These are phyloP conservation scores for Fusarium sp. DNA, from an alignment of 2,329 filamentous ascomycete genomes.

Conservation along the genomic window DNA sequence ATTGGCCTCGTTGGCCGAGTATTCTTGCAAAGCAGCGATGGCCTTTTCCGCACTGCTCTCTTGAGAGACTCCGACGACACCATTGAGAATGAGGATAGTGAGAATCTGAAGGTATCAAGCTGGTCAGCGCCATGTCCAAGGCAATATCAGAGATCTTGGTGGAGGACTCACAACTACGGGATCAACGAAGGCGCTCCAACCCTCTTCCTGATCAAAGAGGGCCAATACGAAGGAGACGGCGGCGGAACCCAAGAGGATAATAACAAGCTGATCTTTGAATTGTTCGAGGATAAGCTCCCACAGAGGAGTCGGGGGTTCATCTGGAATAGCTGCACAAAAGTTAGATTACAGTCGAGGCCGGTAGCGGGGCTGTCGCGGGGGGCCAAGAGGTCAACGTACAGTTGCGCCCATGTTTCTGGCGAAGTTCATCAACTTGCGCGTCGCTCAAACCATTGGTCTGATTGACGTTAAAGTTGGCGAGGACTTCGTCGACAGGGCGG, in stretches of 20 bases:
- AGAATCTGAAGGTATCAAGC: conserved; percentile 74
- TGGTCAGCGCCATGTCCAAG: conserved; percentile 11
- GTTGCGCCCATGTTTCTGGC: conserved; percentile 74
- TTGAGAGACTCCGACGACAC: conserved; percentile 96
- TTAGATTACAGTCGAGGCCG: conserved; percentile 21
- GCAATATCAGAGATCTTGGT: neutral
- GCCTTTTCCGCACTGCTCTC: conserved; percentile 99
- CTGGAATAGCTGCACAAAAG: conserved; percentile 66
- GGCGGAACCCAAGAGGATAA: conserved; percentile 93
- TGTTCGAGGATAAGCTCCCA: conserved; percentile 98
- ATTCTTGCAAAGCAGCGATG: conserved; percentile 97
- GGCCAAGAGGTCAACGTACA: conserved; percentile 57
- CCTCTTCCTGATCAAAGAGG: conserved; percentile 91
- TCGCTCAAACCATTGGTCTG: conserved; percentile 67
- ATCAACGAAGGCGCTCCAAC: conserved; percentile 98
- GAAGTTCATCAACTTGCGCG: conserved; percentile 66
- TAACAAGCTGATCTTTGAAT: conserved; percentile 98
- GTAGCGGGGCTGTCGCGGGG: conserved; percentile 23
- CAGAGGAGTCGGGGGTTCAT: conserved; percentile 94
- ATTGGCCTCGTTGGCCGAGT: conserved; percentile 97
- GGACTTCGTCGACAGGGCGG: conserved; percentile 67
- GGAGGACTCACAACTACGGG: conserved; percentile 82
- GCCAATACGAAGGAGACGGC: conserved; percentile 94
- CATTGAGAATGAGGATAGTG: conserved; percentile 95
- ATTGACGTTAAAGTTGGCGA: conserved; percentile 69